Conservation (phyloP, 192 early-diverging fungal species). For the Pilaira anomala region DNA sequence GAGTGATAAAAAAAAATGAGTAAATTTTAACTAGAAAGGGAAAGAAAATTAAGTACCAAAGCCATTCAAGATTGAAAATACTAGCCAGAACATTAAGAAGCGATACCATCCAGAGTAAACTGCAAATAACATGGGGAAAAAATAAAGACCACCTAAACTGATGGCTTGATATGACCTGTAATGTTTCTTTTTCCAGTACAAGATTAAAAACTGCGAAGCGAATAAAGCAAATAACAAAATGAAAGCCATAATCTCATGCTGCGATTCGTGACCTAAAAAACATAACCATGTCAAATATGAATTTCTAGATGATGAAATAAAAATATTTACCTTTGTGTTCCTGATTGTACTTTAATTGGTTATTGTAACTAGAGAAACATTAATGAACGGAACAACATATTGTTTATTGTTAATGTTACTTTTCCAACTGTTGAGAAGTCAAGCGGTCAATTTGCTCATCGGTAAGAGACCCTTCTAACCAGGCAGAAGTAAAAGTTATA, state of each 20-base stretch:
- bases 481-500: no score
- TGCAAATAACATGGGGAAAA: slow-evolving; percentile 34
- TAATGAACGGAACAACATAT: background rate
- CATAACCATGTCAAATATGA: background rate
- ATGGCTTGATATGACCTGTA: slow-evolving; percentile 53
- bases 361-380: background rate
- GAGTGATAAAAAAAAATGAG: background rate
- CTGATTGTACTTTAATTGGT: slow-evolving; percentile 4
- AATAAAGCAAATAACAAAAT: slow-evolving; percentile 54
- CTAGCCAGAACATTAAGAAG: slow-evolving; percentile 29
- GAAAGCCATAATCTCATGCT: slow-evolving; percentile 54
- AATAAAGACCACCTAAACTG: slow-evolving; percentile 51
- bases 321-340: slow-evolving; percentile 14
- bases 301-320: background rate
- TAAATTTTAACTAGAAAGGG: no score
- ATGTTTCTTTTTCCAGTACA: slow-evolving; percentile 60
- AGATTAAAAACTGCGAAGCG: slow-evolving; percentile 54
- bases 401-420: background rate
- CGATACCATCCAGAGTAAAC: slow-evolving; percentile 36
- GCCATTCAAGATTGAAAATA: slow-evolving; percentile 33
- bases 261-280: slow-evolving; percentile 46
- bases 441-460: slow-evolving; percentile 8
- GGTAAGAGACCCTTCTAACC: background rate
- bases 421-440: slow-evolving; percentile 3
- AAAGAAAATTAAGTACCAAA: slow-evolving; percentile 17